These are phyloP conservation scores for Trichoderma parareesei DNA, from an alignment of 495 filamentous ascomycete species.

Conservation along the genomic window DNA sequence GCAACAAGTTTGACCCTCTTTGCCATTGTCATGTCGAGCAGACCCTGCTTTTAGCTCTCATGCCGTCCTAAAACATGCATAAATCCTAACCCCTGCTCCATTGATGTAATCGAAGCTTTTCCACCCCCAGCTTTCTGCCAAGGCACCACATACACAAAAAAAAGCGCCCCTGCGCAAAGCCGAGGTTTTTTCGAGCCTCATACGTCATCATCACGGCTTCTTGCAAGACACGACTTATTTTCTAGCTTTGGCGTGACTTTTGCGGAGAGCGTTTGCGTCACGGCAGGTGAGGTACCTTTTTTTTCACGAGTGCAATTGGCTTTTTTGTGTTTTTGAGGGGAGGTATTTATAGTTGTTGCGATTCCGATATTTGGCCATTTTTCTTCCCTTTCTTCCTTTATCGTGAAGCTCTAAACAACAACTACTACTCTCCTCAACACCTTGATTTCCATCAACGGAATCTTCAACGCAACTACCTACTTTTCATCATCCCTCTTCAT, in stretches of 20 bases:
- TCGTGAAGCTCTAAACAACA: background rate
- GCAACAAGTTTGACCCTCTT: background rate
- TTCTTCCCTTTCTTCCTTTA: background rate
- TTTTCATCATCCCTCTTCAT: background rate
- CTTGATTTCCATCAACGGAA: background rate
- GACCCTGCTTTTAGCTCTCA: background rate
- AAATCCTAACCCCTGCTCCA: background rate
- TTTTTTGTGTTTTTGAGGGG: background rate
- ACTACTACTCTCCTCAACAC: background rate
- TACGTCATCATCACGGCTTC: conserved; percentile 5
- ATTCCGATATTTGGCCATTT: background rate
- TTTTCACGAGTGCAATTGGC: background rate
- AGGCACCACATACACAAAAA: background rate
- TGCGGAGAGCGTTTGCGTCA: background rate
- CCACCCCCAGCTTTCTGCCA: background rate
- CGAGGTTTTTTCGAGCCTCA: conserved; percentile 2
- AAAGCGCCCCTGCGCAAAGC: background rate
- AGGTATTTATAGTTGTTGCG: background rate
- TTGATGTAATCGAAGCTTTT: conserved; percentile 6
- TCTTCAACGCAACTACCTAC: background rate
- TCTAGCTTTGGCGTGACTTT: background rate
- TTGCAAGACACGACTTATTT: background rate
- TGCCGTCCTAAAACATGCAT: conserved; percentile 4
- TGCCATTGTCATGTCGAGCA: background rate
- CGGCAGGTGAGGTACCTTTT: background rate